Conservation (phyloP, 495 filamentous ascomycete genomes). For the Glarea lozoyensis region DNA sequence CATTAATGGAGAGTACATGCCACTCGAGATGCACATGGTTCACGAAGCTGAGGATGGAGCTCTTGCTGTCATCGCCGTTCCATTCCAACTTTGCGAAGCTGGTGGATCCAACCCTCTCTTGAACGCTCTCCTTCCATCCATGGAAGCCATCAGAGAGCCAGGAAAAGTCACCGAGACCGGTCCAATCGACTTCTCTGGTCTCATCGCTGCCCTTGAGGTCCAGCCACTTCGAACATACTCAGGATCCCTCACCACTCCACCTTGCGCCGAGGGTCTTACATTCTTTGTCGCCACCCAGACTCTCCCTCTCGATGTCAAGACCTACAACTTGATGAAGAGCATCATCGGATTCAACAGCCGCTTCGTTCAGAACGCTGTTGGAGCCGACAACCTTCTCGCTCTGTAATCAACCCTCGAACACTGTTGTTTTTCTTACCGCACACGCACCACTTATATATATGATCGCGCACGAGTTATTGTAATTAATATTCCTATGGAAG, state of each 20-base stretch:
- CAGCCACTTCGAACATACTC: conserved; percentile 45
- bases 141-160: conserved; percentile 43
- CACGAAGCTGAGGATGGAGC: conserved; percentile 4
- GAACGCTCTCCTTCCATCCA: conserved; percentile 40
- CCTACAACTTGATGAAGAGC: conserved; percentile 44
- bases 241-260: conserved; percentile 61
- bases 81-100: conserved; percentile 4
- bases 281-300: conserved; percentile 49
- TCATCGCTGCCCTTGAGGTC: conserved; percentile 39
- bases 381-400: conserved; percentile 41
- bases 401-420: no score
- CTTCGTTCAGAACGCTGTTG: conserved; percentile 49
- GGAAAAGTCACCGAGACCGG: conserved; percentile 47
- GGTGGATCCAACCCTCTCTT: conserved; percentile 29
- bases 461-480: no score
- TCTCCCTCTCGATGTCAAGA: conserved; percentile 41
- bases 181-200: conserved; percentile 42
- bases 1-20: conserved; percentile 30
- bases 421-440: no score
- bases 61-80: conserved; percentile 3
- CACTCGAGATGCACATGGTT: conserved; percentile 13
- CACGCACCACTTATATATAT: no score
- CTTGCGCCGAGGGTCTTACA: conserved; percentile 52
- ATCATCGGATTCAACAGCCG: conserved; percentile 59
- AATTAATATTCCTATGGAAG: no score